Percentiles rank a stretch among this genome's conserved stretches.
These are phyloP conservation scores for Raddia guianensis DNA, from an alignment of 176 grass and related monocot species.

Conservation along the genomic window DNA sequence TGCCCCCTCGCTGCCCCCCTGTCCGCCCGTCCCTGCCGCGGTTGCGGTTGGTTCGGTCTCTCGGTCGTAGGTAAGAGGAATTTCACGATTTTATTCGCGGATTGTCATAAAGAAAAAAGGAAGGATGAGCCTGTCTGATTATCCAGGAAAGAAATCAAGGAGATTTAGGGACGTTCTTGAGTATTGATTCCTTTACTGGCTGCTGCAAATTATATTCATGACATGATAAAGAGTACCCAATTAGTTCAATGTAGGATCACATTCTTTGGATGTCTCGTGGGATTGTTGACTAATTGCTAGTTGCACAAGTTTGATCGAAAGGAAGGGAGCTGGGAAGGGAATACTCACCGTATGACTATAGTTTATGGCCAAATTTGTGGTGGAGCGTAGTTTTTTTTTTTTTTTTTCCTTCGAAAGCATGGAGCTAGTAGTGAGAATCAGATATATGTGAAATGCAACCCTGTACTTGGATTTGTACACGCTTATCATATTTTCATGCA, in stretches of 20 bases:
- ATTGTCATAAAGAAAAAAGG: not conserved
- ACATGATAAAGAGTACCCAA: not conserved
- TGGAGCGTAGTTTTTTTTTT: too few species aligned
- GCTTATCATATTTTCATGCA: constrained; percentile 20
- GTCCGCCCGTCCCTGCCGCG: not conserved
- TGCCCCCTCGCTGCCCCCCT: too few species aligned
- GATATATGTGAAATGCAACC: not conserved
- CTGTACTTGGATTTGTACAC: not conserved
- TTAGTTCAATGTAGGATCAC: constrained; percentile 23
- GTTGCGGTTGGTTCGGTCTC: not conserved
- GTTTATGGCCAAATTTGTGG: not conserved
- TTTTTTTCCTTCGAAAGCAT: not conserved
- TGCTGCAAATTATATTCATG: not conserved
- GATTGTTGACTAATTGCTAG: not conserved
- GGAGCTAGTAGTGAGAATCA: not conserved
- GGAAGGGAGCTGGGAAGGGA: not conserved
- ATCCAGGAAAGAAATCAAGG: not conserved
- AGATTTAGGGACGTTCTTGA: not conserved
- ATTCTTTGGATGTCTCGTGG: not conserved
- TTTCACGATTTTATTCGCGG: not conserved
- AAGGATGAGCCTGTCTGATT: not conserved
- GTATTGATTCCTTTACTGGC: not conserved
- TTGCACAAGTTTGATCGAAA: not conserved
- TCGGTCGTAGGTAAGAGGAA: not conserved
- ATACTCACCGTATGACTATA: not conserved